Percentiles rank a stretch among this genome's conserved stretches.
Evolutionary conservation across 495 filamentous ascomycete genomes (phyloP).

Genomic region (Hypoxylon trugodes): DNA sequence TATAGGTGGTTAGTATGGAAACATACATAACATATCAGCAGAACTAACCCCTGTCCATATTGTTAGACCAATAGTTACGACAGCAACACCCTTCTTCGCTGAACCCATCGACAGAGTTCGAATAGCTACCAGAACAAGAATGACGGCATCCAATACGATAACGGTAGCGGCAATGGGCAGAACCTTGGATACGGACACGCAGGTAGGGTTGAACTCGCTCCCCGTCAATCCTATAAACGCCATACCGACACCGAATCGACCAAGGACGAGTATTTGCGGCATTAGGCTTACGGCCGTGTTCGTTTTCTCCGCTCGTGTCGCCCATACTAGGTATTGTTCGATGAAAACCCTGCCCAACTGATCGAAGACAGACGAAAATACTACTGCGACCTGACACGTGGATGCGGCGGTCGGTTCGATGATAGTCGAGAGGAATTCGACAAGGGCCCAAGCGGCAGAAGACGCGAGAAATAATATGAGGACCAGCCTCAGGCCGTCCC

Average conservation of each 20-base stretch:
- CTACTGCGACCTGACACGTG: conserved; percentile 57
- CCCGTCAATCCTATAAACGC: conserved; percentile 60
- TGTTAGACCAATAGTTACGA: conserved; percentile 52
- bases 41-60: conserved; percentile 59
- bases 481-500: conserved; percentile 70
- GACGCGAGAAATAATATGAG: conserved; percentile 62
- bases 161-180: conserved; percentile 54
- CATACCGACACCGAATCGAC: conserved; percentile 56
- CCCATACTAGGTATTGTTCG: conserved; percentile 63
- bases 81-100: conserved; percentile 45
- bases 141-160: conserved; percentile 55
- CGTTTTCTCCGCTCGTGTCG: conserved; percentile 44
- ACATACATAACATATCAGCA: neutral
- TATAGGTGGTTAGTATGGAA: conserved; percentile 41
- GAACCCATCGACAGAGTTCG: conserved; percentile 47
- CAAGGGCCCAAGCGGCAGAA: conserved; percentile 60
- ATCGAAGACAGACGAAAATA: conserved; percentile 61
- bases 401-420: conserved; percentile 52
- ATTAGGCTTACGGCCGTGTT: conserved; percentile 43
- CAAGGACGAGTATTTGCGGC: conserved; percentile 54
- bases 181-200: conserved; percentile 55
- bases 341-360: conserved; percentile 59
- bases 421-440: conserved; percentile 58
- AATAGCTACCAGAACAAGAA: conserved; percentile 50
- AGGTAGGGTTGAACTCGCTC: conserved; percentile 59